A percentile compares a stretch with the other conserved stretches of the same genome.
Evolutionary conservation across 306 rosid genomes (phyloP).

Genomic region (Medicago lupulina): DNA sequence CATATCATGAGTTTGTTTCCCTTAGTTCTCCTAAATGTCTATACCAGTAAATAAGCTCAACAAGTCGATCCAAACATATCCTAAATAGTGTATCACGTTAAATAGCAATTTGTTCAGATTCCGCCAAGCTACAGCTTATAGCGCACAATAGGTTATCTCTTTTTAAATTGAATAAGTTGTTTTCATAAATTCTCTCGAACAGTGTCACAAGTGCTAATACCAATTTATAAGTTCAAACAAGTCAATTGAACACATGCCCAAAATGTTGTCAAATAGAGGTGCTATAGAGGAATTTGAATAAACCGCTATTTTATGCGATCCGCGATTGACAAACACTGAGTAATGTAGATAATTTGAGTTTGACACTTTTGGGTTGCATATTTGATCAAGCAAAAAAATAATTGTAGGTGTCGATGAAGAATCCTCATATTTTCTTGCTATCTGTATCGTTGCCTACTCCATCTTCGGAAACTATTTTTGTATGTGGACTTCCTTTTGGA

Average conservation of each 20-base stretch:
- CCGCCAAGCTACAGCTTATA: no score
- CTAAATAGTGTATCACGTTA: no score
- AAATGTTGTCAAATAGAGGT: background rate
- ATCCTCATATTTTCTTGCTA: constrained; percentile 68
- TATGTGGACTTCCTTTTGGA: constrained; percentile 83
- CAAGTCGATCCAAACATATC: no score
- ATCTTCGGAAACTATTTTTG: constrained; percentile 81
- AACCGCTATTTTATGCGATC: background rate
- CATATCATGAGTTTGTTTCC: no score
- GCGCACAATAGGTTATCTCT: no score
- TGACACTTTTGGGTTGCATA: constrained; percentile 31
- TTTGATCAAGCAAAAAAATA: constrained; percentile 33
- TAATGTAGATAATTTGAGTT: constrained; percentile 19
- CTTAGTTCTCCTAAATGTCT: no score
- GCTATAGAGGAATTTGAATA: background rate
- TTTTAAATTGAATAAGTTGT: background rate
- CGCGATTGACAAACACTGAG: background rate
- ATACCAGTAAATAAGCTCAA: no score
- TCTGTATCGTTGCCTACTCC: constrained; percentile 87
- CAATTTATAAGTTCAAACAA: background rate
- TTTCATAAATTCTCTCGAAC: background rate
- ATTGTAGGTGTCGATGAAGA: constrained; percentile 80
- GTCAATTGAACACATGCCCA: background rate
- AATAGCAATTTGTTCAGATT: no score
- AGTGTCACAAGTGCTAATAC: background rate